A percentile compares a stretch with the other conserved stretches of the same genome.
Evolutionary conservation across 306 rosid genomes (phyloP).

Genomic region (Geum urbanum): DNA sequence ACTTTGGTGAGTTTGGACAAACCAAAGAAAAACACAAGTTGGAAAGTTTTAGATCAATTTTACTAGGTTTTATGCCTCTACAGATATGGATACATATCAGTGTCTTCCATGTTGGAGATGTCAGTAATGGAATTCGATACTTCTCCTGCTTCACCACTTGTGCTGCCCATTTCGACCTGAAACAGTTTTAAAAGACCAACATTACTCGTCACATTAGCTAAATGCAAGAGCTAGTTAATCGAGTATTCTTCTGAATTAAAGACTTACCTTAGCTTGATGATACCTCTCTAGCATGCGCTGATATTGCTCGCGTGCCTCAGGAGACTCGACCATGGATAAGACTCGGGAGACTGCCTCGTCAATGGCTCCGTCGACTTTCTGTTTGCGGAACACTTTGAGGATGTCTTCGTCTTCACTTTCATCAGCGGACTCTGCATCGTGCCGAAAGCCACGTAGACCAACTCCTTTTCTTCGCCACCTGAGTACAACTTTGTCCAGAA

Average conservation of each 20-base stretch:
- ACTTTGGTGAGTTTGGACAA: neutral
- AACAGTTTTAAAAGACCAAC: neutral
- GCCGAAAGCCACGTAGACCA: conserved; percentile 65
- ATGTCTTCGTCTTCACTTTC: conserved; percentile 82
- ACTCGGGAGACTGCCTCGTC: conserved; percentile 73
- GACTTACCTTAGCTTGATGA: conserved; percentile 71
- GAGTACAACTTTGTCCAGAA: conserved; percentile 80
- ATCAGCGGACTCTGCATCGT: conserved; percentile 36
- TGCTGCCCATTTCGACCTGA: conserved; percentile 61
- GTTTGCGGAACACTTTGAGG: conserved; percentile 72
- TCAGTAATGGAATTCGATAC: conserved; percentile 28
- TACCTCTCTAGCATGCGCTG: conserved; percentile 66
- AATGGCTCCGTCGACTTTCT: conserved; percentile 65
- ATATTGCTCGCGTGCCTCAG: conserved; percentile 75
- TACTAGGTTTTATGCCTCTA: conserved; percentile 25
- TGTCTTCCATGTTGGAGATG: conserved; percentile 35
- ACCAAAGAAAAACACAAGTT: conserved; percentile 17
- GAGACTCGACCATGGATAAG: conserved; percentile 67
- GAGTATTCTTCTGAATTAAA: too few species aligned
- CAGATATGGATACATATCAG: conserved; percentile 29
- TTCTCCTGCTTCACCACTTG: conserved; percentile 28
- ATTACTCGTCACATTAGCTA: neutral
- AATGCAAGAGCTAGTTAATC: neutral
- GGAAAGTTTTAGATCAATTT: neutral
- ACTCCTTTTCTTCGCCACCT: conserved; percentile 83